Conservation (phyloP, 805 yeast genomes). For the Candida silvatica region DNA sequence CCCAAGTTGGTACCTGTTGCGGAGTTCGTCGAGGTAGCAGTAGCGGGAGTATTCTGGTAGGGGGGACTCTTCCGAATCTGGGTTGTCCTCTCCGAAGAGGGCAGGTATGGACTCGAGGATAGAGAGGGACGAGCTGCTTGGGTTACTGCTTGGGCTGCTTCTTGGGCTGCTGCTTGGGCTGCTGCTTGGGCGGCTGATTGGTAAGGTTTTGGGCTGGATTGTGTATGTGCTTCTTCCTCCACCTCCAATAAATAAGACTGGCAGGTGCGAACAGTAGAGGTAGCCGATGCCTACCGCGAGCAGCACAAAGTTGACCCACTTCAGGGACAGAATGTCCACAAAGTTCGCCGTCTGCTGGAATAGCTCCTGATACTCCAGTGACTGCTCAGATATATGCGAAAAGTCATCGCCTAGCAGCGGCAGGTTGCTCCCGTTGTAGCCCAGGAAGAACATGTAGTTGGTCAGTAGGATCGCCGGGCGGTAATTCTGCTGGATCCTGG, state of each 20-base stretch:
- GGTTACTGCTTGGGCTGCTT: too few species aligned
- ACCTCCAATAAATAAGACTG: conserved; percentile 10
- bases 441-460: conserved; percentile 9
- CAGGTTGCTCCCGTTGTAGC: conserved; percentile 9
- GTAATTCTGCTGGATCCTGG: conserved; percentile 1
- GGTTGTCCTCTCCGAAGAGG: conserved; percentile 1
- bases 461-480: conserved; percentile 6
- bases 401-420: too few species aligned
- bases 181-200: too few species aligned
- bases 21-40: neutral
- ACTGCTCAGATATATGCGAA: conserved; percentile 2
- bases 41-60: neutral
- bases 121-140: too few species aligned
- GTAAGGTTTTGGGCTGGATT: too few species aligned
- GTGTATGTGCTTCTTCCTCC: too few species aligned
- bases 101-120: conserved; percentile 1
- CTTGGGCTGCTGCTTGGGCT: conserved; percentile 1
- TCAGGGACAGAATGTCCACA: conserved; percentile 12
- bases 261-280: conserved; percentile 12
- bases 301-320: conserved; percentile 14
- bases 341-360: conserved; percentile 7
- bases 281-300: conserved; percentile 11
- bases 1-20: conserved; percentile 1
- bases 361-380: neutral
- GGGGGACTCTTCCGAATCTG: neutral